These are phyloP conservation scores for Blumeriella jaapii DNA, from an alignment of 2,329 filamentous ascomycete species.

Conservation along the genomic window DNA sequence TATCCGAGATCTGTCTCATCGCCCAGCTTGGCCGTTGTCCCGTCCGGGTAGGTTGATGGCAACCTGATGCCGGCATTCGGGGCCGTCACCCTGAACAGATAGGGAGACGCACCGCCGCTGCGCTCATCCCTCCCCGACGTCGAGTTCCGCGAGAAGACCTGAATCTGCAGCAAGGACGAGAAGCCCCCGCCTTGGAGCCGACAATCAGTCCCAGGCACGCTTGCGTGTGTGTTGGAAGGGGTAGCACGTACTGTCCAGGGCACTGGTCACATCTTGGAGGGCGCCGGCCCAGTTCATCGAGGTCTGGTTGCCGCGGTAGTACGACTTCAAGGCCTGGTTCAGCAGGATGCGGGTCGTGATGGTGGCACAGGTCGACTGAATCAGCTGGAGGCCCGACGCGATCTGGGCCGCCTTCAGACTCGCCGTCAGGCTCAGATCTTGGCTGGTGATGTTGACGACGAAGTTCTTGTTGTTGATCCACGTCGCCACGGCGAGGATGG, in stretches of 20 bases:
- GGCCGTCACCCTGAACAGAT: conserved; percentile 54
- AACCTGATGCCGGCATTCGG: conserved; percentile 43
- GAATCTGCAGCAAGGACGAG: conserved; percentile 52
- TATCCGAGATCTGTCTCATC: conserved; percentile 56
- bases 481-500: conserved; percentile 64
- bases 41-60: conserved; percentile 47
- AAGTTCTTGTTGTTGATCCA: conserved; percentile 51
- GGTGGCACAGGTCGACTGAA: conserved; percentile 62
- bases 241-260: conserved; percentile 35
- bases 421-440: conserved; percentile 64
- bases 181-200: conserved; percentile 34
- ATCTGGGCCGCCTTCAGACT: conserved; percentile 79
- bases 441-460: conserved; percentile 43
- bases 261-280: conserved; percentile 54
- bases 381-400: conserved; percentile 64
- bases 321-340: conserved; percentile 40
- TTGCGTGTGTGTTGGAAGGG: too few relatives aligned
- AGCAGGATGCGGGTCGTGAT: conserved; percentile 57
- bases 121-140: conserved; percentile 35
- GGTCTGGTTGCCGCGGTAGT: conserved; percentile 44
- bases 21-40: conserved; percentile 41
- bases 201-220: conserved; percentile 2
- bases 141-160: conserved; percentile 59
- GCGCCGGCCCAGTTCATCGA: conserved; percentile 49
- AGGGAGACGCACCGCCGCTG: conserved; percentile 20